A percentile compares a stretch with the other conserved stretches of the same genome.
These are phyloP conservation scores for Candida saitoana DNA, from an alignment of 805 yeast genomes.

Conservation along the genomic window DNA sequence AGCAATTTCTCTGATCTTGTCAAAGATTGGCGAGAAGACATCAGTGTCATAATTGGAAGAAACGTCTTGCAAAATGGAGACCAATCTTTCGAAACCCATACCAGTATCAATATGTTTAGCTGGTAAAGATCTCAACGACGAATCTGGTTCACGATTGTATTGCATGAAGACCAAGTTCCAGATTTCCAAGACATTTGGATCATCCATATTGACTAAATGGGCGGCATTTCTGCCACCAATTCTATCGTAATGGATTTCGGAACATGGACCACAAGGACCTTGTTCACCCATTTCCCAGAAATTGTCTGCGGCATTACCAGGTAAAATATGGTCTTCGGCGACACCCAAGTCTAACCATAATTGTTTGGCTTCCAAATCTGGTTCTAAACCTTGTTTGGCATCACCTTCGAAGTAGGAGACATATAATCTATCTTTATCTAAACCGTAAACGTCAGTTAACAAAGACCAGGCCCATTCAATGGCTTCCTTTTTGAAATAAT, in stretches of 20 bases:
- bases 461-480: conserved; percentile 87
- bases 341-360: conserved; percentile 88
- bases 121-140: conserved; percentile 76
- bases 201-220: conserved; percentile 86
- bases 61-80: conserved; percentile 87
- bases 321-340: conserved; percentile 84
- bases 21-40: conserved; percentile 86
- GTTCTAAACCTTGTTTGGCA: conserved; percentile 70
- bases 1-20: conserved; percentile 83
- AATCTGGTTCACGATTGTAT: conserved; percentile 89
- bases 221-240: conserved; percentile 98
- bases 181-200: conserved; percentile 94
- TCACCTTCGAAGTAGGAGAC: conserved; percentile 98
- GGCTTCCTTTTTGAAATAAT: conserved; percentile 95
- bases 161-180: conserved; percentile 99
- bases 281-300: conserved; percentile 99
- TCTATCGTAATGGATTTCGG: conserved; percentile 96
- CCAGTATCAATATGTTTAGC: conserved; percentile 97
- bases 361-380: conserved; percentile 90
- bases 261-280: conserved; percentile 99
- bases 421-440: conserved; percentile 74
- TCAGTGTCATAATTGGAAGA: conserved; percentile 96
- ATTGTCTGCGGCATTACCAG: conserved; percentile 87
- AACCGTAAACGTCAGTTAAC: conserved; percentile 78
- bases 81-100: conserved; percentile 97